Evolutionary conservation across 2,329 filamentous ascomycete species (phyloP).

Genomic region (Pezicula rhizophila): DNA sequence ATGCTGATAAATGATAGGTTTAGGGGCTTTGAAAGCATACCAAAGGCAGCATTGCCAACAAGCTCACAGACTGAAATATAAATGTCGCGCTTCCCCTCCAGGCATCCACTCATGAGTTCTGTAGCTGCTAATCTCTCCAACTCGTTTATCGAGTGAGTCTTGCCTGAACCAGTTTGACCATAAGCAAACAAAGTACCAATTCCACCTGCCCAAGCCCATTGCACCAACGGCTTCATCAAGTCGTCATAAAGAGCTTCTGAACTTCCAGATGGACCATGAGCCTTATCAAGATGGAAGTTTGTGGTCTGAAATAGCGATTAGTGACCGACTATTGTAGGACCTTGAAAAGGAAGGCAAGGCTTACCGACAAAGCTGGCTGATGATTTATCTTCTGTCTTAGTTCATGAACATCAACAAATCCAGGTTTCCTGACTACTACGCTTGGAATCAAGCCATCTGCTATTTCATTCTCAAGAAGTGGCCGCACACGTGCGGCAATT

Average conservation of each 20-base stretch:
- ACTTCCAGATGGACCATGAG: slow-evolving; percentile 6
- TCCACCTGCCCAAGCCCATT: slow-evolving; percentile 40
- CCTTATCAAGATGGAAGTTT: slow-evolving; percentile 7
- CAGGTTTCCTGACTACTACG: not conserved
- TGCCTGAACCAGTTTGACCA: slow-evolving; percentile 41
- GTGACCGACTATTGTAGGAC: not conserved
- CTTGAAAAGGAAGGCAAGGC: not conserved
- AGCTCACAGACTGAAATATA: slow-evolving; percentile 89
- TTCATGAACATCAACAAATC: slow-evolving; percentile 4
- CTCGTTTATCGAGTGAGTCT: slow-evolving; percentile 37
- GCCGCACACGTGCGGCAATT: no score
- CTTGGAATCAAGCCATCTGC: not conserved
- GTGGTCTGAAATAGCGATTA: not conserved
- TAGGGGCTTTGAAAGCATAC: slow-evolving; percentile 12
- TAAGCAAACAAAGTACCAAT: slow-evolving; percentile 42
- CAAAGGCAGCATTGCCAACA: slow-evolving; percentile 68
- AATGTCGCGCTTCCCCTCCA: slow-evolving; percentile 59
- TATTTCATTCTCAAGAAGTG: no score
- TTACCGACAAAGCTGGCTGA: slow-evolving; percentile 1
- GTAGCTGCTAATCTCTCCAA: slow-evolving; percentile 31
- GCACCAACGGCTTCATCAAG: slow-evolving; percentile 26
- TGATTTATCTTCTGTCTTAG: slow-evolving; percentile 5
- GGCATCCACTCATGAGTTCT: not conserved
- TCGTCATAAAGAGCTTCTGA: slow-evolving; percentile 13
- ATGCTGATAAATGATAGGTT: not conserved